Evolutionary conservation across 2,329 filamentous ascomycete species (phyloP), one percentile per base, ranked within the genome.

Genomic region (Colletotrichum lentis): DNA sequence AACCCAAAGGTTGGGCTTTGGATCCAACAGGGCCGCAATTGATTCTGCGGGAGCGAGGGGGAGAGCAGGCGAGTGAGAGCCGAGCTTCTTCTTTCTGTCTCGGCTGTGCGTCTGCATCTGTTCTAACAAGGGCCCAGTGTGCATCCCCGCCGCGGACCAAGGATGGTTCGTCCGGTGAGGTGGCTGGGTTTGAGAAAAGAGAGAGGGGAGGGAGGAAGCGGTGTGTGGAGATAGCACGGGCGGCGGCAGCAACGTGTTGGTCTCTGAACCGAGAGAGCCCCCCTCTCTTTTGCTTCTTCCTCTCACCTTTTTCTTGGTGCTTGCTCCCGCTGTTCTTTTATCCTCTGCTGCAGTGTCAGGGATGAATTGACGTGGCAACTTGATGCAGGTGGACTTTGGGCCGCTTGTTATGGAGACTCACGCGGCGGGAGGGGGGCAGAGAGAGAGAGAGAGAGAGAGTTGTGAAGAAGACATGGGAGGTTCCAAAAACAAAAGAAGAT

Each of bases 1-100:
- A 75, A 74, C 14, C 74, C 77, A 14, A 76, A 79, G 5, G 79
- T 88, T 16, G 85, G 85, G 0, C 73, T 88, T 44, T 85, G 85
- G 2, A 87, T 88, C 68, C 82, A 84, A 66, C 85, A 85, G 66
- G 73, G 79, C 59, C 67, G 74, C 63, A 67, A 24, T 18, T 69
- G 47, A 56, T 24, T 5, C 24, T n/a, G n/a, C 12, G 8, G 20
- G 2, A 31, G 37, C 12, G 5, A 24, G 12, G 24, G 24, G 10
- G 8, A n/a, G 1, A 3, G 11, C 3, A 6, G 24, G n/a, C 2
- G 12, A 8, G 35, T 1, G 35, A 24, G 20, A 22, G 52, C 1
- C 27, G 39, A 41, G 39, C 39, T 12, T 20, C 22, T 20, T 6
- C 11, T n/a, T 5, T 55, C 31, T 46, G 11, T 39, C 31, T 22